Evolutionary conservation across 1,284 basidiomycete genomes (phyloP), one percentile per base, ranked within the genome.

Genomic region (Abortiporus biennis): DNA sequence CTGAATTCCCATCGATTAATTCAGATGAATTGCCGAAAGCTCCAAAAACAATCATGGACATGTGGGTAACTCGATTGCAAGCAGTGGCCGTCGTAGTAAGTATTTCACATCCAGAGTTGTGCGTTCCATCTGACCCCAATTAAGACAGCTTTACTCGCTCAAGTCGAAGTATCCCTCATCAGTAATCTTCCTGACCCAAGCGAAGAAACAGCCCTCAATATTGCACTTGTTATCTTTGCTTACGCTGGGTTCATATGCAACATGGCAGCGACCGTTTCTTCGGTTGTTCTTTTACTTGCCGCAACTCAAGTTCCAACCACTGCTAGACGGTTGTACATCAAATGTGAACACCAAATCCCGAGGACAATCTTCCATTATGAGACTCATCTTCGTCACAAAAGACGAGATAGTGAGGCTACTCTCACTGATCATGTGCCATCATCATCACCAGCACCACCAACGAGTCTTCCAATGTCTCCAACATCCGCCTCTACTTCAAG

Each of bases 41-140:
- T 6, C 36, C 42, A 2, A 20, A 31, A 29, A 38, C 12, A 4
- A 29, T 43, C 3, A 27, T 43, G 24, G 24, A 43, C 17, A 22
- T 16, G 21, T 43, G 42, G 42, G 36, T 37, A 8, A 23, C 23
- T 11, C 23, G 42, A 5, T 23, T 43, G 16, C 36, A 43, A 22
- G 42, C 42, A 16, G 42, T 43, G 4, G 42, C 42, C 8, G 32
- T 43, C 29, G 42, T 43, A 6, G 42, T 43, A 38, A 16, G 42
- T 42, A 2, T 16, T 19, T 3, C n/a, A n/a, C n/a, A n/a, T n/a
- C n/a, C n/a, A n/a, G n/a, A n/a, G n/a, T n/a, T n/a, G n/a, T n/a
- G n/a, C n/a, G 31, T n/a, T 38, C 16, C 31, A 42, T 27, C 22
- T 3, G 17, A 24, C 16, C 36, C 27, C 9, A n/a, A 9, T 23